Evolutionary conservation across 257 asterid genomes (phyloP), one percentile per base, ranked within the genome.

Genomic region (Ophiorrhiza pumila): DNA sequence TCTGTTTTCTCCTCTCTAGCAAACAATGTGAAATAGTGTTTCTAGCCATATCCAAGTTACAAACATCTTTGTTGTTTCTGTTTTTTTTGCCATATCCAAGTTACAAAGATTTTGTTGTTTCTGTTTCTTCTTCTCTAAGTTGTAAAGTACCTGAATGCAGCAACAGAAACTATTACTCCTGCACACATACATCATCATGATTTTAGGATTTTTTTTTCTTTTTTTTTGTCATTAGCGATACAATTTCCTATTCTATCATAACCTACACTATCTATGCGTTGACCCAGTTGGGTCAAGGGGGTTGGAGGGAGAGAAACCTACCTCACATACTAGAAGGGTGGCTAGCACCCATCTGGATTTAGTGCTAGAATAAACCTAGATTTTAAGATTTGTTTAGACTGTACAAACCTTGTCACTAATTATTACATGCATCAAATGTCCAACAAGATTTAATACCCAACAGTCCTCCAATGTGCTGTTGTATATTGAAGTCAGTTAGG

Each of bases 101-200:
- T 9, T 18, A 20, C 31, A 67, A 67, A 31, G 8, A 1, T 14
- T 45, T 43, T n/a, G n/a, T n/a, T n/a, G n/a, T 49, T 18, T 49
- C 17, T 47, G 4, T 4, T n/a, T 53, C 10, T 53, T 23, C 10
- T 25, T 57, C 9, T n/a, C 9, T 1, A 22, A 4, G 20, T n/a
- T 18, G 65, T 70, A 39, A 41, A 55, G 55, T 58, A 23, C 74
- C 73, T 50, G 15, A 10, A 68, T 69, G 63, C 63, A 52, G 35
- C 50, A 50, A 52, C 25, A 70, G 50, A 55, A 35, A 25, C 53
- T 43, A 74, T 12, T 25, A 50, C 46, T 18, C 57, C 41, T 39
- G 56, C 22, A 31, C 39, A 55, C 18, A 35, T 39, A 37, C 22
- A 20, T 18, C 25, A 27, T 18, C n/a, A 42, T 39, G n/a, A 46